These are phyloP conservation scores for Trametes elegans DNA, from an alignment of 768 basidiomycete species.

Conservation along the genomic window DNA sequence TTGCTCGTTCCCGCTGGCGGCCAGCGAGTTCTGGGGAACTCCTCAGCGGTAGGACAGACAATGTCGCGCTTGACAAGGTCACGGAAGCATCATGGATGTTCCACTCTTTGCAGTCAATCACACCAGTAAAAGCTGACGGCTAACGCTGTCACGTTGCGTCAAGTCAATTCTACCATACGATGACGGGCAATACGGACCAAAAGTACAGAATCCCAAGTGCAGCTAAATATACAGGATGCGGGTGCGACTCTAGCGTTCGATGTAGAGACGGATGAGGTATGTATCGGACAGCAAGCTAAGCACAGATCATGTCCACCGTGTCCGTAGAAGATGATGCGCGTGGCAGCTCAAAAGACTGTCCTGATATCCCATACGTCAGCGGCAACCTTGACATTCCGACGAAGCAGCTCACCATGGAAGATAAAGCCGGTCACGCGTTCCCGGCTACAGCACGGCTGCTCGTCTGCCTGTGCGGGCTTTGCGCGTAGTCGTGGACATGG, in stretches of 20 bases:
- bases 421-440: not conserved
- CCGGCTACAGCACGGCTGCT: slow-evolving; percentile 16
- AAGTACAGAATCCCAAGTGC: not conserved
- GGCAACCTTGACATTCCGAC: not conserved
- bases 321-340: not conserved
- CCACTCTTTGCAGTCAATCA: too few relatives aligned
- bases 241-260: not conserved
- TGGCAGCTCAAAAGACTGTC: too few relatives aligned
- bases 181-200: too few relatives aligned
- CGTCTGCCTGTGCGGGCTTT: slow-evolving; percentile 20
- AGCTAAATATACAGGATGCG: not conserved
- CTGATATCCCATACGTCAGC: not conserved
- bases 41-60: too few relatives aligned
- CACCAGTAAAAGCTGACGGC: too few relatives aligned
- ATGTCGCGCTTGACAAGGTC: too few relatives aligned
- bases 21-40: too few relatives aligned
- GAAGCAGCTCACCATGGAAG: not conserved
- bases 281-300: not conserved
- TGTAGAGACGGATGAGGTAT: not conserved
- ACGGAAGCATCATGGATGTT: too few relatives aligned
- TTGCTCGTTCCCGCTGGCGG: too few relatives aligned
- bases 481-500: slow-evolving; percentile 29
- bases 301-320: not conserved
- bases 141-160: too few relatives aligned
- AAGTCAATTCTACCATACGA: too few relatives aligned